Evolutionary conservation across 2,329 filamentous ascomycete genomes (phyloP).

Genomic region (Sarocladium brachiariae): DNA sequence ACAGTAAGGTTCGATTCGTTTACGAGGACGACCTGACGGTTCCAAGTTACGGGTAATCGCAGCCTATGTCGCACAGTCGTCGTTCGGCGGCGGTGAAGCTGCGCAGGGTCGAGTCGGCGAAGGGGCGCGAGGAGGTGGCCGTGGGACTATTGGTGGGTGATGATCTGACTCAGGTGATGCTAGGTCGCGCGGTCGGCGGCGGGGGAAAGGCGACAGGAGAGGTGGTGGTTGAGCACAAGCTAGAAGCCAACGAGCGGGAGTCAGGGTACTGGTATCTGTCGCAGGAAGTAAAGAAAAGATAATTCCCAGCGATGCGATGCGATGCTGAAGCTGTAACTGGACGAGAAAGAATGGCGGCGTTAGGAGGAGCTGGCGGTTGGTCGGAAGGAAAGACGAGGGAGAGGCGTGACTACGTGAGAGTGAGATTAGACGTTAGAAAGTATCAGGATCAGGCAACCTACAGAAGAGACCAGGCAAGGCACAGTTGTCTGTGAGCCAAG

Average conservation of each 20-base stretch:
- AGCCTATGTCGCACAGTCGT: not conserved
- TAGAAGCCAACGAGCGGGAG: not conserved
- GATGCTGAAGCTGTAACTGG: not conserved
- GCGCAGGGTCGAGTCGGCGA: not conserved
- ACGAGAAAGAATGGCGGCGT: slow-evolving; percentile 1
- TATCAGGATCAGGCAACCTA: slow-evolving; percentile 2
- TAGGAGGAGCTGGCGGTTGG: not conserved
- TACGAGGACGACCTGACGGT: not conserved
- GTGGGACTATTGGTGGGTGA: slow-evolving; percentile 1
- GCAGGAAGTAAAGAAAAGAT: not conserved
- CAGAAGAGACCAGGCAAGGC: slow-evolving; percentile 4
- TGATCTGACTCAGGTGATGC: slow-evolving; percentile 6
- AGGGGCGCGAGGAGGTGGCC: not conserved
- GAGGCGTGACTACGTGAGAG: not conserved
- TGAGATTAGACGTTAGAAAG: slow-evolving; percentile 1
- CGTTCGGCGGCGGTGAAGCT: not conserved
- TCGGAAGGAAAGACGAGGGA: slow-evolving; percentile 8
- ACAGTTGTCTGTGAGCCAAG: slow-evolving; percentile 6
- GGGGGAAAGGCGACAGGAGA: not conserved
- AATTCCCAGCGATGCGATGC: not conserved
- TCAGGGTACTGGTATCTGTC: too few species aligned
- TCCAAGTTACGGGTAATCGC: not conserved
- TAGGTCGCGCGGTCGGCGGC: slow-evolving; percentile 6
- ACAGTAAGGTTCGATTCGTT: slow-evolving; percentile 10
- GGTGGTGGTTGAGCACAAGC: not conserved